Percentiles rank a stretch among this genome's conserved stretches.
Conservation (phyloP, 805 yeast species). For the Candida alai region DNA sequence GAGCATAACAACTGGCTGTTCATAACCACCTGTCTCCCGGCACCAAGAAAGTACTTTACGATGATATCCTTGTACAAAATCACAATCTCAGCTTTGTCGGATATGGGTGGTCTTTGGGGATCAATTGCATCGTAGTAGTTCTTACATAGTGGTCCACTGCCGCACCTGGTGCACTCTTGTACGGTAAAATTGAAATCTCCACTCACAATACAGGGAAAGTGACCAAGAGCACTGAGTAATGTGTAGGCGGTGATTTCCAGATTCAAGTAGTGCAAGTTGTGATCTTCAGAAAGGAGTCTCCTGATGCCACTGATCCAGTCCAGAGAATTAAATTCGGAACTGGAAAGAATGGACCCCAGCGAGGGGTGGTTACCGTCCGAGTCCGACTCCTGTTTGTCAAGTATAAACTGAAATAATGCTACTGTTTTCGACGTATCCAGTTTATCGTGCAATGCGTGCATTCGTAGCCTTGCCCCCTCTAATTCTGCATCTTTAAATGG, state of each 20-base stretch:
- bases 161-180: slow-evolving; percentile 38
- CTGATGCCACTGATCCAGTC: slow-evolving; percentile 22
- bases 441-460: slow-evolving; percentile 1
- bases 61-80: slow-evolving; percentile 23
- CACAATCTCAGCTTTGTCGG: slow-evolving; percentile 19
- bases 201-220: slow-evolving; percentile 39
- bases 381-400: neutral
- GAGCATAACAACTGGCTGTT: slow-evolving; percentile 26
- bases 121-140: slow-evolving; percentile 23
- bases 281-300: slow-evolving; percentile 6
- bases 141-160: slow-evolving; percentile 19
- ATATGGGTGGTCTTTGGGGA: slow-evolving; percentile 18
- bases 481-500: slow-evolving; percentile 19
- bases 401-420: slow-evolving; percentile 5
- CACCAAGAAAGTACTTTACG: slow-evolving; percentile 15
- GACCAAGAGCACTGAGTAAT: slow-evolving; percentile 37
- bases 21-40: slow-evolving; percentile 8
- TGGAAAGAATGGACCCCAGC: neutral
- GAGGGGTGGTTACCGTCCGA: neutral
- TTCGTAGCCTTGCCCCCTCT: slow-evolving; percentile 12
- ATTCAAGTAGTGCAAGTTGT: slow-evolving; percentile 1
- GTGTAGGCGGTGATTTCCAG: slow-evolving; percentile 18
- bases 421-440: neutral
- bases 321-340: slow-evolving; percentile 7
- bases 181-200: slow-evolving; percentile 30